Base-by-base conservation (phyloP, 2,329 filamentous ascomycete species). In the Hirsutella thompsonii region DNA sequence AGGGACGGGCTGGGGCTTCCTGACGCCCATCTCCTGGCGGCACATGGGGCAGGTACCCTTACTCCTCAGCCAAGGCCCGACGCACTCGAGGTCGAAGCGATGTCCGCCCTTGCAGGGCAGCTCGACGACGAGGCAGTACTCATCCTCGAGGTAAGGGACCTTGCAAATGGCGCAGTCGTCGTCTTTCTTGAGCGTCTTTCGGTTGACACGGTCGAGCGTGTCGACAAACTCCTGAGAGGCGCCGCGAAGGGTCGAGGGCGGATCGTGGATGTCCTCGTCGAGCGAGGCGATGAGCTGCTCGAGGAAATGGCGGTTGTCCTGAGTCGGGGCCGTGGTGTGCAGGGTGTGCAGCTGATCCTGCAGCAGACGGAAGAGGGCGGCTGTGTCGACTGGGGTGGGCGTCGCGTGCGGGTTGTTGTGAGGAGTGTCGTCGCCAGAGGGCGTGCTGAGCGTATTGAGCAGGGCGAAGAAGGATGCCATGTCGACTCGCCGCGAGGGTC, bases 41-140 rank as follows among this genome's bases (percentile, higher is more conserved):
- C 77, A 80, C 61, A 81, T 64, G 32, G 77, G 77, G 54, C 77
- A 81, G 26, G 67, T 79, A 30, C 77, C 77, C 58, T 81, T 78
- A 51, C 73, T 69, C 55, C 69, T 62, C 54, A 82, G 55, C 78
- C 78, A 82, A 6, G 78, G 77, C 3, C 69, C 72, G 2, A 81
- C 75, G 51, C 78, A 82, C 60, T 82, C 78, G n/a, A 81, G 58
- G 51, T 82, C 78, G 53, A 79, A 81, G 38, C 60, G 61, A 55
- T 82, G 78, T 33, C 56, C 61, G 26, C 63, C 65, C 50, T 76
- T 64, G 54, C 78, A 82, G 33, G 76, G 76, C 52, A 82, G 63
- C 62, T 77, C 69, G 21, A 81, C 78, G 11, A 81, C 76, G 2
- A 82, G 63, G 42, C 70, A 73, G 53, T 75, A 79, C 49, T 64